These are phyloP conservation scores for Heracleum sosnowskyi DNA, from an alignment of 129 eudicot species.

Conservation along the genomic window DNA sequence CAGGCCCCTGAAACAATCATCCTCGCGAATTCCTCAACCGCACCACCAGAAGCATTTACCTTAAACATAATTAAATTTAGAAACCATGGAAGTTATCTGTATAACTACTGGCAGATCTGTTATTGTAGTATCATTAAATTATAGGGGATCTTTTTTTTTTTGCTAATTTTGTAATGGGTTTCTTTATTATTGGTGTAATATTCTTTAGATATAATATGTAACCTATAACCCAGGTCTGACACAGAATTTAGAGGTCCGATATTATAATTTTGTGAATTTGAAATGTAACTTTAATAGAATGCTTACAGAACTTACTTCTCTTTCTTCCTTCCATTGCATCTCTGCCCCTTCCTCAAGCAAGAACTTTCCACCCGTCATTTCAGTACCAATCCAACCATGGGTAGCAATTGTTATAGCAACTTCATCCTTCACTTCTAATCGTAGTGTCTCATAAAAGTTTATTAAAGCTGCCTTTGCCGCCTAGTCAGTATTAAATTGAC, in stretches of 20 bases:
- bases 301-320: slow-evolving; percentile 50
- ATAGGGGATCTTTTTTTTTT: not conserved
- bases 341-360: slow-evolving; percentile 91
- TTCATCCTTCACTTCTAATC: slow-evolving; percentile 64
- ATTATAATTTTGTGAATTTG: not conserved
- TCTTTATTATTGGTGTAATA: no score
- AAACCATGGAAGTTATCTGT: not conserved
- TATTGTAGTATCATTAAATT: not conserved
- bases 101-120: not conserved
- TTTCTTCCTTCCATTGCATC: slow-evolving; percentile 98
- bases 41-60: slow-evolving; percentile 61
- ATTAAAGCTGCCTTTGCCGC: slow-evolving; percentile 93
- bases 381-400: slow-evolving; percentile 97
- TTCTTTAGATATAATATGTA: no score
- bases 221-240: not conserved
- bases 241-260: not conserved
- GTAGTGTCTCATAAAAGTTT: slow-evolving; percentile 86
- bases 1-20: slow-evolving; percentile 75
- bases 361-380: slow-evolving; percentile 60
- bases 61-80: not conserved
- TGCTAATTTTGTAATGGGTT: not conserved
- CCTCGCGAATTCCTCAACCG: slow-evolving; percentile 67
- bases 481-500: slow-evolving; percentile 18
- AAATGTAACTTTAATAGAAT: not conserved
- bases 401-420: slow-evolving; percentile 88